These are phyloP conservation scores for Hypoxylon sp. DNA, from an alignment of 2,329 filamentous ascomycete genomes.

Conservation along the genomic window DNA sequence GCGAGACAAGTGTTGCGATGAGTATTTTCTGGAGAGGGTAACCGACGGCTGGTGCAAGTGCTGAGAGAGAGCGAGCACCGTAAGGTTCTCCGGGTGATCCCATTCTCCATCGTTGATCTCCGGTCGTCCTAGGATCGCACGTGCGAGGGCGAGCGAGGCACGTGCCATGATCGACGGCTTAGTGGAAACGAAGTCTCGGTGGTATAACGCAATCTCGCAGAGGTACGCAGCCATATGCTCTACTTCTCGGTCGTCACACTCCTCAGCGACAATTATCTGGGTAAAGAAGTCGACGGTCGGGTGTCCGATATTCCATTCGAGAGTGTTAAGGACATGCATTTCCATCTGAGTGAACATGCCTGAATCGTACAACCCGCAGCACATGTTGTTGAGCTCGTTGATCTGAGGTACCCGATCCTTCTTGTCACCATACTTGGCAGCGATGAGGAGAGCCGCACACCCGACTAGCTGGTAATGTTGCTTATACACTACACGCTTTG, in stretches of 20 bases:
- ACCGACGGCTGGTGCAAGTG: slow-evolving; percentile 69
- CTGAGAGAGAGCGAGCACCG: slow-evolving; percentile 69
- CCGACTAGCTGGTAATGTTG: slow-evolving; percentile 98
- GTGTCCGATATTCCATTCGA: slow-evolving; percentile 96
- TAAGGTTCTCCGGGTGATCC: slow-evolving; percentile 77
- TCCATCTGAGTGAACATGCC: slow-evolving; percentile 99
- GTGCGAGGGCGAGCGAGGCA: slow-evolving; percentile 84
- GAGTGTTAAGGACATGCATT: slow-evolving; percentile 97
- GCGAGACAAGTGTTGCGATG: slow-evolving; percentile 63
- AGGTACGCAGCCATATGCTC: slow-evolving; percentile 97
- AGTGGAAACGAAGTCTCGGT: slow-evolving; percentile 95
- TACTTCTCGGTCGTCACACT: slow-evolving; percentile 82
- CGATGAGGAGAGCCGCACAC: slow-evolving; percentile 94
- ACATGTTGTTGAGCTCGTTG: slow-evolving; percentile 98
- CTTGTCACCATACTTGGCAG: slow-evolving; percentile 98
- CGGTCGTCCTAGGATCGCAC: slow-evolving; percentile 84
- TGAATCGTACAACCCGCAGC: slow-evolving; percentile 96
- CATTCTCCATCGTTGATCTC: slow-evolving; percentile 82
- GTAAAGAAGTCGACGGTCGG: slow-evolving; percentile 96
- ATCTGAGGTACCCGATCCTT: slow-evolving; percentile 99
- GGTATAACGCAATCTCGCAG: slow-evolving; percentile 93
- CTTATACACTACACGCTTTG: slow-evolving; percentile 97
- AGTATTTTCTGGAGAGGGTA: slow-evolving; percentile 70
- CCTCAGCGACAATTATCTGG: slow-evolving; percentile 86
- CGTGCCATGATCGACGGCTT: slow-evolving; percentile 91